These are phyloP conservation scores for Cladosporium sp. DNA, from an alignment of 2,329 filamentous ascomycete species.

Conservation along the genomic window DNA sequence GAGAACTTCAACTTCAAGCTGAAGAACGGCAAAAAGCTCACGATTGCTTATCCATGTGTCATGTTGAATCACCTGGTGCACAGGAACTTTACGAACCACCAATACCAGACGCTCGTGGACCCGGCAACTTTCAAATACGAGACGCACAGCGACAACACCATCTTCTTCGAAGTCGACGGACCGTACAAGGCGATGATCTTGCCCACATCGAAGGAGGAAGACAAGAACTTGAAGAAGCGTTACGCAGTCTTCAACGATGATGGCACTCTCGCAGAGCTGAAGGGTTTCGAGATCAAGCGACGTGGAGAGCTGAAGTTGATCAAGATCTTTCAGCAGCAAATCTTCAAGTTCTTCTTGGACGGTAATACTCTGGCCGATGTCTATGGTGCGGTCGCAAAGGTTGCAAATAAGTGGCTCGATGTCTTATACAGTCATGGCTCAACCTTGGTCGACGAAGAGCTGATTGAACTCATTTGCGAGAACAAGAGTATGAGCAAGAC, in stretches of 20 bases:
- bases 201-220: constrained; percentile 96
- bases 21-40: constrained; percentile 92
- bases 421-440: constrained; percentile 86
- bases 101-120: constrained; percentile 90
- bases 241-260: constrained; percentile 99
- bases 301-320: constrained; percentile 98
- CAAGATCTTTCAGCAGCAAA: constrained; percentile 99
- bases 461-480: constrained; percentile 99
- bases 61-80: constrained; percentile 99
- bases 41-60: constrained; percentile 97
- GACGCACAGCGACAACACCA: constrained; percentile 97
- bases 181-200: constrained; percentile 97
- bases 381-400: constrained; percentile 87
- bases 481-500: constrained; percentile 99
- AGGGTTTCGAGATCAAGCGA: constrained; percentile 96
- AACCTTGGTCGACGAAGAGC: constrained; percentile 90
- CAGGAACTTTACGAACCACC: constrained; percentile 91
- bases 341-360: constrained; percentile 99
- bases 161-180: constrained; percentile 98
- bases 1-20: constrained; percentile 95
- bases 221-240: constrained; percentile 99
- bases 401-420: constrained; percentile 95
- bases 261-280: constrained; percentile 89
- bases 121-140: constrained; percentile 82
- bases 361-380: constrained; percentile 84